Evolutionary conservation across 352 stramenopile species (phyloP), one percentile per base, ranked within the genome.

Genomic region (Phytopythium helicoides): DNA sequence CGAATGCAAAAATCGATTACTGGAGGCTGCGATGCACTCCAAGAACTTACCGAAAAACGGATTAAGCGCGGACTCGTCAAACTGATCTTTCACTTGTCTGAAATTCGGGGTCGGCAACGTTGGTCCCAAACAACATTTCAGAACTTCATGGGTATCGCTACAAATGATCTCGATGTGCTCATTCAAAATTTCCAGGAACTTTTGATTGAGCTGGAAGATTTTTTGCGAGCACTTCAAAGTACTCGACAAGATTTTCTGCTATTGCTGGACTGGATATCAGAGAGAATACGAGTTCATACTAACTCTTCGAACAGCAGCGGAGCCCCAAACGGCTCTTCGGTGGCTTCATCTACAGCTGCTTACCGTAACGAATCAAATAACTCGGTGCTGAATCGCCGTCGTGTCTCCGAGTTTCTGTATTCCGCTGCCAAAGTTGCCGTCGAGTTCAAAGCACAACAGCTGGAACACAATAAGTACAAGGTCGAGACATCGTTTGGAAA

Each of bases 401-500:
- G 74, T 12, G 52, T 92, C 8, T 81, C 68, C 9, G 49, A 60
- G 14, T 89, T 92, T 23, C 60, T 92, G 8, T 56, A 82, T 25
- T 58, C 58, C 16, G 81, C 78, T 11, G 59, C 62, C 19, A 48
- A 76, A 21, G 28, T 42, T 23, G 78, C 81, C 3, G 60, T 62
- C 8, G 40, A 28, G 15, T 86, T 76, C 49, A 60, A 58, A 57
- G 58, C 64, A n/a, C 51, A 66, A n/a, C 76, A 91, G 19, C 55
- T 58, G 21, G 50, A 21, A 11, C 55, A 61, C 44, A 77, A 41
- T 49, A 70, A 65, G 44, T 83, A 69, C 45, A 68, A 64, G 25
- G 68, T 92, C 0, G 81, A 92, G 57, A 74, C 73, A 6, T 82
- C 74, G 9, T 92, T 92, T 38, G 79, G 73, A 2, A 92, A 92